A percentile compares a stretch with the other conserved stretches of the same genome.
Evolutionary conservation across 2,329 filamentous ascomycete species (phyloP).

Genomic region (Hirsutella minnesotensis): DNA sequence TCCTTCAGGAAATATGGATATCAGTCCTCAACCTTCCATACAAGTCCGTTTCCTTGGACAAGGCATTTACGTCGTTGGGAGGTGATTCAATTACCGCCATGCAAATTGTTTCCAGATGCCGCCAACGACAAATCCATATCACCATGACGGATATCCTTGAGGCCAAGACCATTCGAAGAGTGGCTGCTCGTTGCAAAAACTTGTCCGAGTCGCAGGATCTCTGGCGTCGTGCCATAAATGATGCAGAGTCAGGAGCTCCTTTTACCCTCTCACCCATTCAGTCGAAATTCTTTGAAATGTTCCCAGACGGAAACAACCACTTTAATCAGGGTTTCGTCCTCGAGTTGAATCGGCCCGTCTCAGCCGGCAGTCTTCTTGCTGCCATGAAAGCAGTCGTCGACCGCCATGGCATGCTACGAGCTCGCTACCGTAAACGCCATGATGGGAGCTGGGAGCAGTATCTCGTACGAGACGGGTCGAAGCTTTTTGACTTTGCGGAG

Average conservation of each 20-base stretch:
- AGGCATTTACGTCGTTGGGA: constrained; percentile 3
- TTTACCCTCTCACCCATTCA: not conserved
- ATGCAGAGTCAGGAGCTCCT: not conserved
- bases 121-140: constrained; percentile 14
- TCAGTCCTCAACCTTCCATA: not conserved
- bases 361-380: not conserved
- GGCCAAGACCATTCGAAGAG: not conserved
- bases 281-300: not conserved
- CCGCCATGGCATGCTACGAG: not conserved
- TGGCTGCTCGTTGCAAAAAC: not conserved
- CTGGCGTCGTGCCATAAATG: not conserved
- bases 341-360: not conserved
- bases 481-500: not conserved
- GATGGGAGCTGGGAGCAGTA: not conserved
- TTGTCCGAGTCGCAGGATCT: not conserved
- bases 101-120: constrained; percentile 26
- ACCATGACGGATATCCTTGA: not conserved
- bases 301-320: not conserved
- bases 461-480: not conserved
- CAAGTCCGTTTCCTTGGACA: constrained; percentile 4
- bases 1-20: constrained; percentile 6
- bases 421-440: not conserved
- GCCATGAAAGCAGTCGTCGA: not conserved
- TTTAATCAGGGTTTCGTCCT: not conserved
- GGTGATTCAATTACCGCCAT: constrained; percentile 7